Conservation (phyloP, 2,329 filamentous ascomycete species). For the Fusarium pilosicola region DNA sequence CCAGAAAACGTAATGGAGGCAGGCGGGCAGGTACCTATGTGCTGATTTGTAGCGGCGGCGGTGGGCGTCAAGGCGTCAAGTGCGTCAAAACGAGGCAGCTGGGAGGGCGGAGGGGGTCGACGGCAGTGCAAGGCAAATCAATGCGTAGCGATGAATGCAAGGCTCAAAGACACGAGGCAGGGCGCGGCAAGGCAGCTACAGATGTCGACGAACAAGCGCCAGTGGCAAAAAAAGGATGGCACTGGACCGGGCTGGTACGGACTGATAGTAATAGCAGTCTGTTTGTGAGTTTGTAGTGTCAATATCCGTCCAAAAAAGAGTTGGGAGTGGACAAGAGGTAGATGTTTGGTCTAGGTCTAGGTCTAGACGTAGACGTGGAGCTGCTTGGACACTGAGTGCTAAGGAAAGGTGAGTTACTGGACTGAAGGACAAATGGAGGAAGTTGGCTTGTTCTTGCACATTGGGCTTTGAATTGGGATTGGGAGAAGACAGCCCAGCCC, state of each 20-base stretch:
- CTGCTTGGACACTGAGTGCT: conserved; percentile 4
- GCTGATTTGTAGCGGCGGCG: conserved; percentile 15
- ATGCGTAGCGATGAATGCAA: conserved; percentile 25
- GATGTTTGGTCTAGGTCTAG: conserved; percentile 40
- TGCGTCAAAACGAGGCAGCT: conserved; percentile 22
- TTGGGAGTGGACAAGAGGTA: conserved; percentile 24
- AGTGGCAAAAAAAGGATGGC: conserved; percentile 26
- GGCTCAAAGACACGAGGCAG: conserved; percentile 21
- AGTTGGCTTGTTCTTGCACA: conserved; percentile 21
- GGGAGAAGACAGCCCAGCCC: conserved; percentile 20
- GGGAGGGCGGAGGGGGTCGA: neutral
- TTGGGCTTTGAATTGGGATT: conserved; percentile 20
- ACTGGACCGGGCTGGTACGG: neutral
- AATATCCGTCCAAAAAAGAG: conserved; percentile 31
- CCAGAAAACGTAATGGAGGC: neutral
- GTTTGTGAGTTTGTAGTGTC: conserved; percentile 16
- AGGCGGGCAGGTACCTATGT: neutral
- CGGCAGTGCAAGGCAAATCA: conserved; percentile 28
- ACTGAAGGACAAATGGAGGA: conserved; percentile 13
- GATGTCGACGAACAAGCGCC: conserved; percentile 30
- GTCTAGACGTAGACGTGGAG: conserved; percentile 31
- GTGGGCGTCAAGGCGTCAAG: conserved; percentile 33
- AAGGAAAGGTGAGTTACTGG: neutral
- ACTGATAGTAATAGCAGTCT: conserved; percentile 14
- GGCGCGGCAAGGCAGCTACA: conserved; percentile 28